Conservation (phyloP, 2,329 filamentous ascomycete genomes). For the Drechmeria coniospora region DNA sequence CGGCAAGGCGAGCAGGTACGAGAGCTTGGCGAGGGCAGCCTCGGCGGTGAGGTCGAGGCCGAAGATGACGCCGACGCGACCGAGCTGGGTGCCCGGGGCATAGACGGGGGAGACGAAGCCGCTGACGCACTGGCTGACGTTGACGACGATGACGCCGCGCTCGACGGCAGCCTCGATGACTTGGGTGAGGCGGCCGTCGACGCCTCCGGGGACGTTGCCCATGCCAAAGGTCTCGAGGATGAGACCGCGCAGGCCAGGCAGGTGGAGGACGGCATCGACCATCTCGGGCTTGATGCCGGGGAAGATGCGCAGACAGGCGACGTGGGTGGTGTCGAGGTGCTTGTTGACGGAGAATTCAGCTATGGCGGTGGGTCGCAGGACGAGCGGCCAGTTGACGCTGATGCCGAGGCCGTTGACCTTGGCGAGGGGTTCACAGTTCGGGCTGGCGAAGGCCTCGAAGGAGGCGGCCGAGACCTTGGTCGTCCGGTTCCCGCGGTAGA, state of each 20-base stretch:
- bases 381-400: conserved; percentile 65
- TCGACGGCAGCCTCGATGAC: conserved; percentile 64
- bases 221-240: conserved; percentile 88
- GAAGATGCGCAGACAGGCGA: conserved; percentile 79
- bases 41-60: conserved; percentile 82
- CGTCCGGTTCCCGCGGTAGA: conserved; percentile 76
- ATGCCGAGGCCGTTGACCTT: conserved; percentile 68
- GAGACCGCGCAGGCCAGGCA: conserved; percentile 64
- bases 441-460: conserved; percentile 76
- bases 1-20: conserved; percentile 62
- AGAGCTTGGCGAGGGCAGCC: conserved; percentile 79
- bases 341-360: conserved; percentile 60
- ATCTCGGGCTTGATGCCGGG: conserved; percentile 89
- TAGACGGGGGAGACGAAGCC: conserved; percentile 68
- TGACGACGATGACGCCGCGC: conserved; percentile 73
- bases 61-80: conserved; percentile 73
- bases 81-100: conserved; percentile 61
- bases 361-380: conserved; percentile 58
- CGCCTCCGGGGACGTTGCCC: conserved; percentile 74
- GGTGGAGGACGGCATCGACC: conserved; percentile 67
- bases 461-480: conserved; percentile 79
- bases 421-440: conserved; percentile 72
- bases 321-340: conserved; percentile 71
- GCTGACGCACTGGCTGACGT: conserved; percentile 76
- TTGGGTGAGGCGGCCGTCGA: conserved; percentile 62